phyloP scores from a whole-genome alignment of 257 asterid species.

The Solanum pinnatisectum region DNA sequence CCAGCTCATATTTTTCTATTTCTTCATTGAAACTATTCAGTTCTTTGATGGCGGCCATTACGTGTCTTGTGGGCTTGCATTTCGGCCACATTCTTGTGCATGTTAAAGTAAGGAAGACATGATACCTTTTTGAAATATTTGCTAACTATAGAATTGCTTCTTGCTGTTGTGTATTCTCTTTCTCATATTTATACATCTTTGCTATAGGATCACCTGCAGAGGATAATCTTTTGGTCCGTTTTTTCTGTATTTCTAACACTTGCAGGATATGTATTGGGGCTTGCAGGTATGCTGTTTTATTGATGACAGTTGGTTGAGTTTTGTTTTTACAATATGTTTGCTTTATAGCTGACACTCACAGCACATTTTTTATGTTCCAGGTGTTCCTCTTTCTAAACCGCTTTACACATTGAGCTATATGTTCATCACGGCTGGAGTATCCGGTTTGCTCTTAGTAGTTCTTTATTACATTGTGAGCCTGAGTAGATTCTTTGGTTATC shows the following conservation, averaged over 20 bases:
- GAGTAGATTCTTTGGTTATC: neutral
- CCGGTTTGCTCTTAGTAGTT: slow-evolving; percentile 47
- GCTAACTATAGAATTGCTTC: neutral
- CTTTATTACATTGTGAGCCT: slow-evolving; percentile 63
- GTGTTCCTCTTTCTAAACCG: slow-evolving; percentile 75
- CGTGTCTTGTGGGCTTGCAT: slow-evolving; percentile 78
- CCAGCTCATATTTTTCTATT: slow-evolving; percentile 1
- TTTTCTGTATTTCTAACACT: slow-evolving; percentile 54
- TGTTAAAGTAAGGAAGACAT: slow-evolving; percentile 34
- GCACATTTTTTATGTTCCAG: slow-evolving; percentile 25
- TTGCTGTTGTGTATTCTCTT: neutral
- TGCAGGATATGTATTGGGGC: slow-evolving; percentile 39
- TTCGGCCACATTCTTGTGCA: slow-evolving; percentile 81
- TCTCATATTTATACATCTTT: slow-evolving; percentile 1
- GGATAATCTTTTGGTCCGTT: slow-evolving; percentile 47
- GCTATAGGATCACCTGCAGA: slow-evolving; percentile 50
- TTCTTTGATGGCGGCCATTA: slow-evolving; percentile 83
- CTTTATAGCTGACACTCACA: neutral
- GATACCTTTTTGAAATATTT: slow-evolving; percentile 8
- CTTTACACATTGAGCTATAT: slow-evolving; percentile 76
- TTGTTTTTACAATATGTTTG: neutral
- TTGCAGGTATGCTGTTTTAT: slow-evolving; percentile 31
- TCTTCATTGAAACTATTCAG: slow-evolving; percentile 31
- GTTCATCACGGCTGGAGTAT: slow-evolving; percentile 79
- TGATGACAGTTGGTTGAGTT: neutral